A percentile compares a stretch with the other conserved stretches of the same genome.
phyloP scores from a whole-genome alignment of 345 rosid genomes.

The Laguncularia racemosa region DNA sequence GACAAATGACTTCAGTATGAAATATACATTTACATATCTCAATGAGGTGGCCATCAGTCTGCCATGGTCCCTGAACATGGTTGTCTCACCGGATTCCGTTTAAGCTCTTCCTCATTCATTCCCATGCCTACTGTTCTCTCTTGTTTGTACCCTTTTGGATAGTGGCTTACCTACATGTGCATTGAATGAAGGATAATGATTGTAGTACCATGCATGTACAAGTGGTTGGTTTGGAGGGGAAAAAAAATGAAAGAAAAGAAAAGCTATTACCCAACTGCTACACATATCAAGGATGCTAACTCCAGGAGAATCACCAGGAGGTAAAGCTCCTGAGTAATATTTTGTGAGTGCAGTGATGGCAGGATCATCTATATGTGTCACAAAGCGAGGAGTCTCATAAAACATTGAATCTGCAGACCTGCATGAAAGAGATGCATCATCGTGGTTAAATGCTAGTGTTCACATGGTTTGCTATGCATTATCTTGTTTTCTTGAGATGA shows the following conservation, averaged over 20 bases:
- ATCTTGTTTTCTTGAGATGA: no score
- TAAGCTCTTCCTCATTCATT: conserved; percentile 83
- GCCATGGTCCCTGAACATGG: not conserved
- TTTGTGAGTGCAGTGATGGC: conserved; percentile 84
- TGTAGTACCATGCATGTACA: not conserved
- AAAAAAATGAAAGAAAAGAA: conserved; percentile 1
- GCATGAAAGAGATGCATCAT: conserved; percentile 4
- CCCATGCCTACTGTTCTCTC: conserved; percentile 73
- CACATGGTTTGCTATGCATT: no score
- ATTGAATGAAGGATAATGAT: not conserved
- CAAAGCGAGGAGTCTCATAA: conserved; percentile 81
- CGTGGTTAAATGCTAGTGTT: no score
- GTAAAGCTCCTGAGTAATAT: conserved; percentile 69
- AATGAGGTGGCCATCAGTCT: not conserved
- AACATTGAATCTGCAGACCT: conserved; percentile 74
- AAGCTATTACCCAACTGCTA: conserved; percentile 94
- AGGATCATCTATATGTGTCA: conserved; percentile 86
- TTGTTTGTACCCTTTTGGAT: conserved; percentile 85
- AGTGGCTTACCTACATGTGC: conserved; percentile 72
- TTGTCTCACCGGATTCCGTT: conserved; percentile 52
- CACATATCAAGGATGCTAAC: conserved; percentile 84
- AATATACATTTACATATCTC: not conserved
- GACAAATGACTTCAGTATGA: not conserved
- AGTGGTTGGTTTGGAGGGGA: not conserved
- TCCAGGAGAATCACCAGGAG: conserved; percentile 72